Evolutionary conservation across 805 yeast genomes (phyloP), one percentile per base, ranked within the genome.

Genomic region (Wickerhamomyces bovis): DNA sequence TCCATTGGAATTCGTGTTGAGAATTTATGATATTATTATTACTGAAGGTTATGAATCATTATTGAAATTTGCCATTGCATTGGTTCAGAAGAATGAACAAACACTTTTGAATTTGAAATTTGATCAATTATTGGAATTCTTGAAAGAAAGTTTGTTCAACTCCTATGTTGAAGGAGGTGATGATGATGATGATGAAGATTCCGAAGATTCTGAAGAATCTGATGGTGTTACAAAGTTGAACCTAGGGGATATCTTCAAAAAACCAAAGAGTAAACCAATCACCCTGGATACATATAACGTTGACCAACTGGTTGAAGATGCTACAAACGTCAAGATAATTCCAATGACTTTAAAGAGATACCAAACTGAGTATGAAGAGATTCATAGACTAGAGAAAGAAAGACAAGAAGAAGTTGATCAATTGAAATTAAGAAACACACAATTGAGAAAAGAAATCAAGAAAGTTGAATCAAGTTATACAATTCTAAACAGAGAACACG

Each of bases 21-120:
- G 97, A 51, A 87, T 94, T 38, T 88, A 78, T 64, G 99, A 94
- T 67, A 77, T 88, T 50, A 81, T 94, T 8, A 80, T 94, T 44
- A 83, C 95, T 8, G 97, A 94, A 68, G 99, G 99, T 36, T 70
- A 84, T 39, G 98, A 90, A 67, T 81, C 95, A 3, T 71, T 92
- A 41, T 70, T 94, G 55, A 83, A 89, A 60, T 85, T 94, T 66
- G 90, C 95, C 0, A 73, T 89, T 11, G 89, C 88, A 41, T 71
- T 94, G 52, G 80, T 94, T 82, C 62, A 77, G 26, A 78, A 80
- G 56, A 89, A 88, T 60, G 79, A 84, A 45, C 68, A 69, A 2
- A 73, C 70, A 39, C 67, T 94, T 19, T 53, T 88, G 35, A 60
- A 69, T 2, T 71, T 89, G 45, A 76, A 76, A 42, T 89, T 92